phyloP scores from a whole-genome alignment of 805 yeast species.

The Yamadazyma phyllophila region DNA sequence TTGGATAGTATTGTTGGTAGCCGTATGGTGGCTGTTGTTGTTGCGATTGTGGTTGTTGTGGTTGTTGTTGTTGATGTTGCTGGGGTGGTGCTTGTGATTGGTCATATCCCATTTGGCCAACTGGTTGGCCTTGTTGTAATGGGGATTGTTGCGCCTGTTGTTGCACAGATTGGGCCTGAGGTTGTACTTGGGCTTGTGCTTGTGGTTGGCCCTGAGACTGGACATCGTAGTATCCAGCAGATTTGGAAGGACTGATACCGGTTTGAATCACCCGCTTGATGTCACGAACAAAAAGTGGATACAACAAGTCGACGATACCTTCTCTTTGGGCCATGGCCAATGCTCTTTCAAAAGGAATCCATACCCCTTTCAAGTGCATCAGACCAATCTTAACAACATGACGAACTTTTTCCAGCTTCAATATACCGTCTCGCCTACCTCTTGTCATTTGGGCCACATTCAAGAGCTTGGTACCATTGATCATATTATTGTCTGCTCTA shows the following conservation, averaged over 20 bases:
- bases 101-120: constrained; percentile 13
- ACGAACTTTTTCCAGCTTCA: constrained; percentile 71
- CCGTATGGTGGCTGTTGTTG: constrained; percentile 18
- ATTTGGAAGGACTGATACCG: constrained; percentile 38
- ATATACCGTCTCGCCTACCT: constrained; percentile 81
- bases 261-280: constrained; percentile 55
- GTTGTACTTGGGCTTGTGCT: neutral
- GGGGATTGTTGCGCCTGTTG: constrained; percentile 2
- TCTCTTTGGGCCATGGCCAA: constrained; percentile 78
- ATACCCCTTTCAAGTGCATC: constrained; percentile 85
- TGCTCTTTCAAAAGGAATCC: constrained; percentile 88
- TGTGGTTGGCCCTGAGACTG: neutral
- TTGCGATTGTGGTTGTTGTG: neutral
- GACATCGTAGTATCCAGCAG: constrained; percentile 13
- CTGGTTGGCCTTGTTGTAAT: constrained; percentile 1
- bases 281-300: constrained; percentile 72
- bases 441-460: constrained; percentile 87
- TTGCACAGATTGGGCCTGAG: constrained; percentile 1
- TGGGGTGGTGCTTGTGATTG: constrained; percentile 9
- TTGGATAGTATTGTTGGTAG: constrained; percentile 25
- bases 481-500: constrained; percentile 81
- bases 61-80: constrained; percentile 2
- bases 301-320: constrained; percentile 63
- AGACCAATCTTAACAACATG: constrained; percentile 85
- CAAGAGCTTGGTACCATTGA: constrained; percentile 78